Evolutionary conservation across 2,329 filamentous ascomycete species (phyloP).

Genomic region (Colletotrichum sp.): DNA sequence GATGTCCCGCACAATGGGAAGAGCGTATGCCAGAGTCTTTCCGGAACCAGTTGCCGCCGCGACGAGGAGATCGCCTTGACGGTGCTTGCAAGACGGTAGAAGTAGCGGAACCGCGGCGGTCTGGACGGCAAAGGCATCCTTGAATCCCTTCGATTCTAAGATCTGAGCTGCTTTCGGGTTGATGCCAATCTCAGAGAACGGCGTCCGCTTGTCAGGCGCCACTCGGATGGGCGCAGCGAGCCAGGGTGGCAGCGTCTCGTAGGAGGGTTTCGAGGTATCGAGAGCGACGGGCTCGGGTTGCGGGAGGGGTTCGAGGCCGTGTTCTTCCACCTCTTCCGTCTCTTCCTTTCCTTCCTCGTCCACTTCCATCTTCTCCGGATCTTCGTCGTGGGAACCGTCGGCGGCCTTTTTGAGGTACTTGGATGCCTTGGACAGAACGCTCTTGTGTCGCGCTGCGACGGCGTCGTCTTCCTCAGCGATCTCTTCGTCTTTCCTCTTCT

Average conservation of each 20-base stretch:
- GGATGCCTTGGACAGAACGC: conserved; percentile 59
- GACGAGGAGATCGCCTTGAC: conserved; percentile 81
- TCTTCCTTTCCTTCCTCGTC: conserved; percentile 27
- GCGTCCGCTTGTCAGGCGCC: conserved; percentile 59
- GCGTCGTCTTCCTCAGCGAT: conserved; percentile 29
- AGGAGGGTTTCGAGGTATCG: conserved; percentile 65
- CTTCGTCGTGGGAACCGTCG: conserved; percentile 38
- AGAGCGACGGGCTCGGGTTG: conserved; percentile 72
- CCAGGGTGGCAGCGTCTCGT: conserved; percentile 83
- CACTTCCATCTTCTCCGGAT: conserved; percentile 33
- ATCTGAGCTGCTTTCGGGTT: conserved; percentile 62
- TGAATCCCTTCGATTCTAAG: conserved; percentile 72
- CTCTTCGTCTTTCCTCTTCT: conserved; percentile 7
- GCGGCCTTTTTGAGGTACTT: conserved; percentile 59
- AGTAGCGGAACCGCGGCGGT: conserved; percentile 81
- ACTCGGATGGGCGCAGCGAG: conserved; percentile 77
- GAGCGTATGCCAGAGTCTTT: conserved; percentile 89
- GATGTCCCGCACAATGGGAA: conserved; percentile 83
- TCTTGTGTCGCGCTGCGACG: conserved; percentile 47
- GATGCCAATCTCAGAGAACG: conserved; percentile 71
- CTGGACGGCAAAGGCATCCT: conserved; percentile 79
- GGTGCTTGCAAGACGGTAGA: conserved; percentile 65
- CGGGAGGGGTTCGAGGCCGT: conserved; percentile 81
- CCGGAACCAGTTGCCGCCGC: conserved; percentile 95
- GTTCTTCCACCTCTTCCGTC: conserved; percentile 50